Base-by-base conservation (phyloP, 805 yeast species). In the Tetrapisispora namnaoensis region DNA sequence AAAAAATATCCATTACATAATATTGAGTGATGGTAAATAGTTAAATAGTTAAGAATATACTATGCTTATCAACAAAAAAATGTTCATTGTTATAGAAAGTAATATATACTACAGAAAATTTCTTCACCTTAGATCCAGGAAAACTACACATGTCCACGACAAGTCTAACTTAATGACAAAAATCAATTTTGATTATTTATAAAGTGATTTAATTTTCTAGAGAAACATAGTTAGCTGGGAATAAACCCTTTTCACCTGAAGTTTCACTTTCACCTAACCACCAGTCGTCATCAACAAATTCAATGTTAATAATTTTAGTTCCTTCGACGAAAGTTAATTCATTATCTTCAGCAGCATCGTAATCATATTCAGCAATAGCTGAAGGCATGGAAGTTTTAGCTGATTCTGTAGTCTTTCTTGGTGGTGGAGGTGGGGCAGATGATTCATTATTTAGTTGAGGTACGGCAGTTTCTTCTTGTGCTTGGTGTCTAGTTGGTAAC, bases 271-370 rank as follows among this genome's bases (percentile, higher is more conserved):
- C 80, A 46, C 99, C 99, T 48, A 84, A 74, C 98, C 98, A 93
- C 99, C 99, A 93, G 63, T 87, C 96, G 42, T 87, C 96, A 58
- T 89, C 95, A 17, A 86, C 84, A 65, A 86, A 85, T 57, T 89
- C 95, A 53, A 93, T 84, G 51, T 88, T 85, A 18, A 79, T 71
- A 53, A 93, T 88, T 51, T 74, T 60, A 56, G 88, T 98, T 47
- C 91, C 95, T 62, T 87, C 96, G 22, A 72, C 76, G 66, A 93
- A 93, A 2, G 80, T 76, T 51, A 93, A 73, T 69, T 93, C 99
- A 61, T 90, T 93, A 54, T 84, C 95, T 68, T 93, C 99, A 27
- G 83, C 83, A 32, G 95, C 96, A 45, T 84, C 95, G 64, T 91
- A 90, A 51, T 84, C 93, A 64, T 88, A 93, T 60, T 82, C 83